These are phyloP conservation scores for Mycena vulgaris DNA, from an alignment of 768 basidiomycete species.

Conservation along the genomic window DNA sequence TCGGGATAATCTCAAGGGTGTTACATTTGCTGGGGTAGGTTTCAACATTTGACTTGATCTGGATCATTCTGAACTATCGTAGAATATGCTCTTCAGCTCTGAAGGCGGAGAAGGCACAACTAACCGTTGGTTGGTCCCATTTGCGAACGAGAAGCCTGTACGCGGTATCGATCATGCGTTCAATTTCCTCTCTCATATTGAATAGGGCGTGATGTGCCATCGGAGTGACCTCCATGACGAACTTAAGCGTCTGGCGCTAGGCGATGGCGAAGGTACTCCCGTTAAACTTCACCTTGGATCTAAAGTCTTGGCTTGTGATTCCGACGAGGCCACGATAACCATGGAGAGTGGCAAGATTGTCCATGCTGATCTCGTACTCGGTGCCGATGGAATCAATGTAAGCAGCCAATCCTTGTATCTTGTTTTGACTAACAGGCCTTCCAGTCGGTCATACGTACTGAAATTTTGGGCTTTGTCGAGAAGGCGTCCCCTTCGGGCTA, in stretches of 20 bases:
- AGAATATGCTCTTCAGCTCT: conserved; percentile 2
- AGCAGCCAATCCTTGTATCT: not conserved
- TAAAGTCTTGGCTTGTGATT: conserved; percentile 25
- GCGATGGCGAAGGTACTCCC: conserved; percentile 15
- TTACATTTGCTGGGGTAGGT: conserved; percentile 14
- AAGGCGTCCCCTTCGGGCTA: not conserved
- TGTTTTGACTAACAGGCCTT: not conserved
- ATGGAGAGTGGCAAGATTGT: conserved; percentile 53
- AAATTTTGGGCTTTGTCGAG: conserved; percentile 3
- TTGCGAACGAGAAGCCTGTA: conserved; percentile 8
- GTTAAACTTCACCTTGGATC: conserved; percentile 22
- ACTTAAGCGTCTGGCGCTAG: conserved; percentile 15
- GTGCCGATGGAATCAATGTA: conserved; percentile 52
- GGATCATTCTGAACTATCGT: not conserved
- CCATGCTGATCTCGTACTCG: conserved; percentile 52
- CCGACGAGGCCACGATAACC: conserved; percentile 50
- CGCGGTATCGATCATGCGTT: not conserved
- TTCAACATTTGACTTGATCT: not conserved
- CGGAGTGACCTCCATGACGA: conserved; percentile 31
- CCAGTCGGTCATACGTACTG: conserved; percentile 19
- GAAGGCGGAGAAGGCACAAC: conserved; percentile 18
- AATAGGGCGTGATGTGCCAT: conserved; percentile 20
- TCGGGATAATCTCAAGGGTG: conserved; percentile 17
- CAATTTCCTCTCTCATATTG: not conserved
- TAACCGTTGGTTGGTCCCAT: not conserved